Conservation (phyloP, 2,329 filamentous ascomycete species). For the Aspergillus quadrilineatus region DNA sequence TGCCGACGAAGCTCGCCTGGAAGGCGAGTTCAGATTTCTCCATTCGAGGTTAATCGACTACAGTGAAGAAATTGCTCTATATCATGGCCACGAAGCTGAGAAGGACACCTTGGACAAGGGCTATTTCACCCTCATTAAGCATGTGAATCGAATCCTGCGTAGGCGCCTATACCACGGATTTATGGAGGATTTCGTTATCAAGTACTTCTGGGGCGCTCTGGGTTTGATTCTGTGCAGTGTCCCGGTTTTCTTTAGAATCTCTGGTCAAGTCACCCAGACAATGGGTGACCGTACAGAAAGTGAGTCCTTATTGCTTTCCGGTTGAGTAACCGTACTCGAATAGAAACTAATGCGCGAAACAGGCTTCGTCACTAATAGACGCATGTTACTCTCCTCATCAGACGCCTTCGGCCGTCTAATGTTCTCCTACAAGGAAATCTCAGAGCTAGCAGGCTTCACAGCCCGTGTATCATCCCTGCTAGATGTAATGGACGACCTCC, state of each 20-base stretch:
- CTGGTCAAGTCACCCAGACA: slow-evolving; percentile 59
- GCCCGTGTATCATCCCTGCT: slow-evolving; percentile 85
- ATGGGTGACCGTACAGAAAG: slow-evolving; percentile 59
- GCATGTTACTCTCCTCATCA: slow-evolving; percentile 87
- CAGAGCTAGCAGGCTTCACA: slow-evolving; percentile 92
- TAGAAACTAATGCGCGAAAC: slow-evolving; percentile 4
- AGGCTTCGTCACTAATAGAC: slow-evolving; percentile 89
- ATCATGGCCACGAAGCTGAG: slow-evolving; percentile 86
- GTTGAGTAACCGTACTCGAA: no score
- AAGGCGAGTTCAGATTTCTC: slow-evolving; percentile 95
- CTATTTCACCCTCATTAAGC: slow-evolving; percentile 98
- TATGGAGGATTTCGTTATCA: slow-evolving; percentile 99
- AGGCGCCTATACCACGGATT: slow-evolving; percentile 95
- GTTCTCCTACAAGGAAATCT: slow-evolving; percentile 98
- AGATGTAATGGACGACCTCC: slow-evolving; percentile 91
- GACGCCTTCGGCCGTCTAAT: slow-evolving; percentile 94
- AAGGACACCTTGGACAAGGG: slow-evolving; percentile 97
- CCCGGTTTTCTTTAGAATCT: slow-evolving; percentile 92
- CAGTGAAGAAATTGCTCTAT: slow-evolving; percentile 90
- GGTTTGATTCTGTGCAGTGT: slow-evolving; percentile 90
- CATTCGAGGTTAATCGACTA: slow-evolving; percentile 95
- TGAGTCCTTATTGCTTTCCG: slow-evolving; percentile 31
- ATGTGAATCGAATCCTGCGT: slow-evolving; percentile 92
- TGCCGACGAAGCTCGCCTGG: slow-evolving; percentile 87
- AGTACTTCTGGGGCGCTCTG: slow-evolving; percentile 97